Evolutionary conservation across 192 early-diverging fungal genomes (phyloP).

Genomic region (Podila horticola): DNA sequence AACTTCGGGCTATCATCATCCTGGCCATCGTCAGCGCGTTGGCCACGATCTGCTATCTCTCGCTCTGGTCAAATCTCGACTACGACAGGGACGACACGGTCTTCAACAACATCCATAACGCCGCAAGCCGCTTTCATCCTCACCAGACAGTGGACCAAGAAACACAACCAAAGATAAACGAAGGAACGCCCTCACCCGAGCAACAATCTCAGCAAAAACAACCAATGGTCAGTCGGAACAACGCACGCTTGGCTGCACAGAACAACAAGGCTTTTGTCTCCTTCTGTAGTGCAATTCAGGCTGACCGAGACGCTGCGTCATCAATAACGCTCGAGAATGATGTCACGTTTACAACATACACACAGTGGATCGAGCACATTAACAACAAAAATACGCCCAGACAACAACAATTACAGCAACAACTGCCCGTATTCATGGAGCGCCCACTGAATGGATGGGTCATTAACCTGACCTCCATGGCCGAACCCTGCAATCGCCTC

Average conservation of each 20-base stretch:
- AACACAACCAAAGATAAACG: too few species aligned
- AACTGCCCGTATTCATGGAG: slow-evolving; percentile 6
- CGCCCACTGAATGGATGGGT: slow-evolving; percentile 26
- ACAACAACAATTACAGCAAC: neutral
- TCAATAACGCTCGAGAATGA: neutral
- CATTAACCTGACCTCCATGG: slow-evolving; percentile 25
- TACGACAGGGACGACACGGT: neutral
- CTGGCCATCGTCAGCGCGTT: neutral
- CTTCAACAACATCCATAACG: neutral
- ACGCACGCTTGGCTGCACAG: neutral
- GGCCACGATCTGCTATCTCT: neutral
- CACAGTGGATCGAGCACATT: slow-evolving; percentile 35
- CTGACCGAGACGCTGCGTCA: neutral
- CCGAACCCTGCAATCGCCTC: slow-evolving; percentile 22
- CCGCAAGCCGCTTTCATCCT: neutral
- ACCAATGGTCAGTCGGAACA: neutral
- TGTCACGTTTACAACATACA: slow-evolving; percentile 12
- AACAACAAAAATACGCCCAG: slow-evolving; percentile 13
- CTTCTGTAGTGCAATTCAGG: neutral
- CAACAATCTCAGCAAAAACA: neutral
- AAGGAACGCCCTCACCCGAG: neutral
- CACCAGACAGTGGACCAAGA: neutral
- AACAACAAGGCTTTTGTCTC: slow-evolving; percentile 1
- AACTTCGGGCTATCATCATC: neutral
- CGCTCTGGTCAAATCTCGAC: slow-evolving; percentile 1